phyloP scores from a whole-genome alignment of 345 rosid species.

The Pseudoturritis turrita region DNA sequence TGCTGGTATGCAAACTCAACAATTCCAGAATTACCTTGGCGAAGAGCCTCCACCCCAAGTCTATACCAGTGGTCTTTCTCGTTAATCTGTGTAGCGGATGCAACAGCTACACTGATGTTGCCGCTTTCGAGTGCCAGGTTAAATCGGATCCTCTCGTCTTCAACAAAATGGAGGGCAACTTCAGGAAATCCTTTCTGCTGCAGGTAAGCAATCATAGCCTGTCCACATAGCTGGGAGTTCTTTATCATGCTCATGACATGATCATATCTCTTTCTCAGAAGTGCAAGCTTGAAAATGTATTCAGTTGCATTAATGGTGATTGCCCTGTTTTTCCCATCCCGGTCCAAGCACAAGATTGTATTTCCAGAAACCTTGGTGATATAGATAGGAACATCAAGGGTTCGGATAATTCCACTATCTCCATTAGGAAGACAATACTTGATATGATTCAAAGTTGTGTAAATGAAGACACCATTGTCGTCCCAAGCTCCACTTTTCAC shows the following conservation, averaged over 20 bases:
- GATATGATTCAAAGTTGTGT: constrained; percentile 34
- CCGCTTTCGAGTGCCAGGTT: constrained; percentile 96
- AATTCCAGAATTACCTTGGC: constrained; percentile 90
- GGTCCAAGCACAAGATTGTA: constrained; percentile 76
- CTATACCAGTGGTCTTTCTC: constrained; percentile 94
- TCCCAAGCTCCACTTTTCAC: constrained; percentile 99
- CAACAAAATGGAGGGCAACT: constrained; percentile 96
- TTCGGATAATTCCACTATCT: constrained; percentile 81
- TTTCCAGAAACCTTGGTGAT: constrained; percentile 75
- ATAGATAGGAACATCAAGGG: constrained; percentile 86
- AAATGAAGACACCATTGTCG: constrained; percentile 54
- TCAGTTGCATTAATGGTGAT: constrained; percentile 79
- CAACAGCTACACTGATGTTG: constrained; percentile 90
- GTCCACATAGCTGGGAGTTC: constrained; percentile 93
- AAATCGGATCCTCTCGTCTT: constrained; percentile 89
- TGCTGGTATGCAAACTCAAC: constrained; percentile 95
- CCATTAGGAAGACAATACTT: constrained; percentile 97
- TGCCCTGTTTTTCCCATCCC: constrained; percentile 75
- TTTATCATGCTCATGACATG: constrained; percentile 95
- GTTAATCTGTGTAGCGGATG: constrained; percentile 91
- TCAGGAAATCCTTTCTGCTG: constrained; percentile 98
- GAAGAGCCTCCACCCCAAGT: constrained; percentile 97
- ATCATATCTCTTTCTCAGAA: constrained; percentile 76
- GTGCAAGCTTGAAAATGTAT: constrained; percentile 79
- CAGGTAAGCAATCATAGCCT: constrained; percentile 93